Percentiles rank a stretch among this genome's conserved stretches.
Evolutionary conservation across 345 rosid genomes (phyloP).

Genomic region (Erysimum cheiranthoides): DNA sequence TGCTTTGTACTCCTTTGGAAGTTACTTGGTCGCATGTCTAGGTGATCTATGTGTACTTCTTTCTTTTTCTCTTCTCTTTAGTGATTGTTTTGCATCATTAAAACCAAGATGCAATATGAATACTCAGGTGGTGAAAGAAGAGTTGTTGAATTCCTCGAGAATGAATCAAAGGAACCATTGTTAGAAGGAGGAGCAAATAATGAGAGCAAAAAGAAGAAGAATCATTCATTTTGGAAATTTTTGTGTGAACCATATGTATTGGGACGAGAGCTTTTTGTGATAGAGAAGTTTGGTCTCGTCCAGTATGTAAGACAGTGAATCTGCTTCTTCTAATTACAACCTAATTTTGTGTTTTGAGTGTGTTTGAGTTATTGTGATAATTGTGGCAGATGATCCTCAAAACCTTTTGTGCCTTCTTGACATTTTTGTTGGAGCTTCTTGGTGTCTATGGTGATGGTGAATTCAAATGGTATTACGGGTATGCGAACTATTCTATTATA

Average conservation of each 20-base stretch:
- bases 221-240: constrained; percentile 56
- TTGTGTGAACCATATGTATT: constrained; percentile 63
- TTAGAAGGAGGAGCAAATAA: constrained; percentile 49
- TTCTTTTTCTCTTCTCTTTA: not conserved
- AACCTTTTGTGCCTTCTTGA: constrained; percentile 77
- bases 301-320: constrained; percentile 67
- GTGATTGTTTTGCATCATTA: not conserved
- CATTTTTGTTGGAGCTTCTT: constrained; percentile 69
- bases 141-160: constrained; percentile 66
- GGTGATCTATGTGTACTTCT: constrained; percentile 50
- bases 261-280: constrained; percentile 69
- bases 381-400: constrained; percentile 84
- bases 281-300: constrained; percentile 79
- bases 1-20: constrained; percentile 86
- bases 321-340: not conserved
- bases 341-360: not conserved
- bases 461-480: constrained; percentile 92
- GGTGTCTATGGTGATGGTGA: constrained; percentile 82
- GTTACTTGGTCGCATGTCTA: constrained; percentile 87
- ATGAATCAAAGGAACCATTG: constrained; percentile 57
- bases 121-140: constrained; percentile 73
- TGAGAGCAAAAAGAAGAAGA: constrained; percentile 43
- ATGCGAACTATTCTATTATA: constrained; percentile 29
- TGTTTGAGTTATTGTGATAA: not conserved
- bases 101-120: not conserved